Evolutionary conservation across 1,139 yeast species (phyloP).

Genomic region (Lodderomyces elongisporus): DNA sequence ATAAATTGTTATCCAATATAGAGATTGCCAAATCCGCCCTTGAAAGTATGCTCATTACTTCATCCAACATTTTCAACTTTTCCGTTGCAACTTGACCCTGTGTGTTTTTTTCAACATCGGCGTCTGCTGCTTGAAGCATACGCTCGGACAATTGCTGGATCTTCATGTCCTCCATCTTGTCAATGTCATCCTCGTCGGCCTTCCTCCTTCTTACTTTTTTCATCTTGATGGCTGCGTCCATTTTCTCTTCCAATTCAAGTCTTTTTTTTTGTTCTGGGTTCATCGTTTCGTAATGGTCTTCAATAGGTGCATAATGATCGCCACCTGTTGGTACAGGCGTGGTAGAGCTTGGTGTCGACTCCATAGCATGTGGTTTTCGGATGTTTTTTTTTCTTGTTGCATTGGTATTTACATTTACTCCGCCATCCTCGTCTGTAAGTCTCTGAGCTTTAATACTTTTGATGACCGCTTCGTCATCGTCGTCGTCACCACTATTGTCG

Average conservation of each 20-base stretch:
- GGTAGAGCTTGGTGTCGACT: not conserved
- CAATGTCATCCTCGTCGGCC: constrained; percentile 87
- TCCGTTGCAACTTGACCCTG: constrained; percentile 78
- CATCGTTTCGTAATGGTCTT: constrained; percentile 5
- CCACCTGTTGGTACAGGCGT: too few species aligned
- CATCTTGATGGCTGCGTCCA: constrained; percentile 71
- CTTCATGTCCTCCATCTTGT: constrained; percentile 89
- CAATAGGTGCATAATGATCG: too few species aligned
- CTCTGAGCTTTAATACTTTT: constrained; percentile 21
- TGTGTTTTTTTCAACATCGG: constrained; percentile 80
- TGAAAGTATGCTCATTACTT: constrained; percentile 69
- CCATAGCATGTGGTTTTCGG: constrained; percentile 20
- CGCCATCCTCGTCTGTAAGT: constrained; percentile 18
- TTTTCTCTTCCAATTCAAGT: constrained; percentile 71
- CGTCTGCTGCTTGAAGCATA: constrained; percentile 91
- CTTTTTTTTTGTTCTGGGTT: constrained; percentile 56
- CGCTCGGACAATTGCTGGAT: constrained; percentile 76
- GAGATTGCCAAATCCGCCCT: constrained; percentile 88
- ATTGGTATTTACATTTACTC: too few species aligned
- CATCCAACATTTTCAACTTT: constrained; percentile 75
- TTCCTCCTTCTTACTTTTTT: constrained; percentile 45
- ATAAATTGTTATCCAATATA: constrained; percentile 85
- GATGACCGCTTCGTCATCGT: constrained; percentile 26
- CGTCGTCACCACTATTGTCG: constrained; percentile 13
- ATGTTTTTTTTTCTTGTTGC: constrained; percentile 40